These are phyloP conservation scores for Alternaria rosae DNA, from an alignment of 2,329 filamentous ascomycete genomes.

Conservation along the genomic window DNA sequence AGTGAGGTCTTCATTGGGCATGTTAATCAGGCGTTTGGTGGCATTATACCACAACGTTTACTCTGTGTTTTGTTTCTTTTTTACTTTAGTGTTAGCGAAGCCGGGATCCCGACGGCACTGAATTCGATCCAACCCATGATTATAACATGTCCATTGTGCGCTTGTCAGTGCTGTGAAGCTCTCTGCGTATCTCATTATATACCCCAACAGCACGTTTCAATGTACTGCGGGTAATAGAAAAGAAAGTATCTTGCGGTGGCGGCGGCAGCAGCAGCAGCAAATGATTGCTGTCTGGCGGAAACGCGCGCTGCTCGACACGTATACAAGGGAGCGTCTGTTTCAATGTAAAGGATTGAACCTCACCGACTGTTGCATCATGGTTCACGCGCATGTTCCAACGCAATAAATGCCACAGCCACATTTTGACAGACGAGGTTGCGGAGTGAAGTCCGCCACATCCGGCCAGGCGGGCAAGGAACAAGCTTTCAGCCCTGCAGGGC, in stretches of 20 bases:
- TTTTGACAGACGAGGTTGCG: not conserved
- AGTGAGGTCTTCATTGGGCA: constrained; percentile 24
- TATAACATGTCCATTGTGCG: not conserved
- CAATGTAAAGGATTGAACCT: constrained; percentile 1
- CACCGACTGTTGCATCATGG: not conserved
- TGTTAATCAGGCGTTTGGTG: constrained; percentile 28
- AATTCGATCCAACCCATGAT: not conserved
- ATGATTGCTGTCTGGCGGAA: constrained; percentile 1
- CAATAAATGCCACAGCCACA: constrained; percentile 4
- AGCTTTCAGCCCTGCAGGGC: constrained; percentile 17
- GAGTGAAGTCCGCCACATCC: constrained; percentile 9
- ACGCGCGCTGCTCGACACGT: not conserved
- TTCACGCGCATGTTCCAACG: not conserved
- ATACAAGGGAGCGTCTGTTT: constrained; percentile 10
- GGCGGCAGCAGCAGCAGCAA: not conserved
- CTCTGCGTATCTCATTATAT: not conserved
- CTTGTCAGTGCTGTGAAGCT: not conserved
- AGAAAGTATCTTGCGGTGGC: not conserved
- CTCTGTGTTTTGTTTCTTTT: constrained; percentile 22
- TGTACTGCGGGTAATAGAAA: not conserved
- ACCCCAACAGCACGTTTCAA: not conserved
- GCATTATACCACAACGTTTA: constrained; percentile 43
- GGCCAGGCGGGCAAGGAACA: constrained; percentile 7
- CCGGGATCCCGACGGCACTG: not conserved
- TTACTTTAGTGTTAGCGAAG: constrained; percentile 6